Percentiles rank a stretch among this genome's conserved stretches.
These are phyloP conservation scores for Citrullus amarus DNA, from an alignment of 306 rosid species.

Conservation along the genomic window DNA sequence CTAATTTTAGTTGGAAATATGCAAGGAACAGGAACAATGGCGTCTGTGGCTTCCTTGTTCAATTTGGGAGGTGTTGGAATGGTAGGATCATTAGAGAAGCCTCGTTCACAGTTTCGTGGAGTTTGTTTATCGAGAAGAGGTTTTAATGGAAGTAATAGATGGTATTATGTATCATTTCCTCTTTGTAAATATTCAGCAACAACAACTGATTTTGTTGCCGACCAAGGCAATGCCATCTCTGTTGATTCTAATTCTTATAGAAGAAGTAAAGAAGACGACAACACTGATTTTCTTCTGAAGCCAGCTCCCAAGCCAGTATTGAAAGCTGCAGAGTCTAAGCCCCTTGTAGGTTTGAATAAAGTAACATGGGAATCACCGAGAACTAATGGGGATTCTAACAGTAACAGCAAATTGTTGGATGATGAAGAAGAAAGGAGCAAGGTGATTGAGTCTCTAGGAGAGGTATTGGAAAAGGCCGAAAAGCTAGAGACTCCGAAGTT, in stretches of 20 bases:
- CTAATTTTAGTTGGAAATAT: slow-evolving; percentile 45
- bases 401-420: slow-evolving; percentile 17
- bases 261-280: slow-evolving; percentile 36
- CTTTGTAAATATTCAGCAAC: slow-evolving; percentile 73
- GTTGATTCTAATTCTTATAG: slow-evolving; percentile 51
- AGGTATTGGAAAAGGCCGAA: slow-evolving; percentile 92
- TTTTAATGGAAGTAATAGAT: slow-evolving; percentile 34
- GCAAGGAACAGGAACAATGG: slow-evolving; percentile 85
- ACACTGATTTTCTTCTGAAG: slow-evolving; percentile 59
- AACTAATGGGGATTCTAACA: slow-evolving; percentile 18
- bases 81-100: slow-evolving; percentile 45
- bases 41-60: slow-evolving; percentile 63
- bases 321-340: slow-evolving; percentile 34
- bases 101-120: slow-evolving; percentile 44
- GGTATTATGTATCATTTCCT: slow-evolving; percentile 70
- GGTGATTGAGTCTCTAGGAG: slow-evolving; percentile 88
- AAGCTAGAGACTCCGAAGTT: slow-evolving; percentile 43
- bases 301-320: slow-evolving; percentile 77
- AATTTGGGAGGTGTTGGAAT: slow-evolving; percentile 50
- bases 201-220: slow-evolving; percentile 71
- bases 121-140: slow-evolving; percentile 57
- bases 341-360: slow-evolving; percentile 25
- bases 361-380: slow-evolving; percentile 31
- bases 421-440: slow-evolving; percentile 51
- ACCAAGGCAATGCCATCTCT: slow-evolving; percentile 65